Percentiles rank a stretch among this genome's conserved stretches.
Conservation (phyloP, 2,329 filamentous ascomycete genomes). For the Pseudopyrenochaeta lycopersici region DNA sequence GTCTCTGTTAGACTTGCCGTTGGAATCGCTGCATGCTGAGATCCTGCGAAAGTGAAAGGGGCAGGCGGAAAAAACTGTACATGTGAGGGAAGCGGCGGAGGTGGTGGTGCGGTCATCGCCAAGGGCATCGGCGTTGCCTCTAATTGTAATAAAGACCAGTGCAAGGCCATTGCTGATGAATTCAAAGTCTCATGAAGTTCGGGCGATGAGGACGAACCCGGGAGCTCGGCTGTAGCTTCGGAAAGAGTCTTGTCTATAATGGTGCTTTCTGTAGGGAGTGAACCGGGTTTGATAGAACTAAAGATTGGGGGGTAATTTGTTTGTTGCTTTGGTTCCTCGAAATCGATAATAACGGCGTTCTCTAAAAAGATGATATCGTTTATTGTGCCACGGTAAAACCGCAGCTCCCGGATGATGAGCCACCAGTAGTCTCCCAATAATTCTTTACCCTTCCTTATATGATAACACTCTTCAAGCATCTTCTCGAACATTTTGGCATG, state of each 20-base stretch:
- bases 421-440: slow-evolving; percentile 18
- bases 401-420: slow-evolving; percentile 1
- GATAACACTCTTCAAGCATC: slow-evolving; percentile 4
- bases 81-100: too few relatives aligned
- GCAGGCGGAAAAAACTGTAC: too few relatives aligned
- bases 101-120: too few relatives aligned
- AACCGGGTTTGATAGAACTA: too few relatives aligned
- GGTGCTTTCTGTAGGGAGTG: neutral
- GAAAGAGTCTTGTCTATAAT: neutral
- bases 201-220: neutral
- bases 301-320: neutral
- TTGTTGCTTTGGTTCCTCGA: neutral
- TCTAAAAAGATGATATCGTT: slow-evolving; percentile 20
- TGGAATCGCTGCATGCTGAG: too few relatives aligned
- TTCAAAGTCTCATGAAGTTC: neutral
- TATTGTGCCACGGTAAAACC: neutral
- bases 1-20: too few relatives aligned
- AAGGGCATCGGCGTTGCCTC: too few relatives aligned
- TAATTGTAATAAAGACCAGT: too few relatives aligned
- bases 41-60: too few relatives aligned
- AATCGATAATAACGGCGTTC: slow-evolving; percentile 18
- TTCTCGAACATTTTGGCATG: slow-evolving; percentile 5
- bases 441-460: neutral
- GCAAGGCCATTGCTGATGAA: too few relatives aligned
- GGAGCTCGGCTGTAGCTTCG: neutral